Conservation (phyloP, 176 grass and related monocot species). For the Eragrostis nindensis region DNA sequence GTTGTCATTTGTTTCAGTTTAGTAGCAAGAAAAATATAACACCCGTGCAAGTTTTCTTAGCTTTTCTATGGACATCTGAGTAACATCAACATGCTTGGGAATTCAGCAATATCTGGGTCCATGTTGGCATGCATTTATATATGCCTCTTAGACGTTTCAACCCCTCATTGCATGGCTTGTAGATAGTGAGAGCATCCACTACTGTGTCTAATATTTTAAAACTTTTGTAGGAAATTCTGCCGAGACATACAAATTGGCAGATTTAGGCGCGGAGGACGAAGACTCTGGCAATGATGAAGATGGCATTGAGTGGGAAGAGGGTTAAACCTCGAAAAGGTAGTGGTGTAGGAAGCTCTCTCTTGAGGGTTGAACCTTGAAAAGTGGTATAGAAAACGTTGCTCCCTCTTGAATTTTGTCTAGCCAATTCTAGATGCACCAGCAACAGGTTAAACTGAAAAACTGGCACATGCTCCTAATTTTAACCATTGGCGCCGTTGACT, state of each 20-base stretch:
- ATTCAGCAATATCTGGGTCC: neutral
- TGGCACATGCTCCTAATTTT: too few relatives aligned
- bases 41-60: neutral
- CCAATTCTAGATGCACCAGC: neutral
- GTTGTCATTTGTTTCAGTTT: neutral
- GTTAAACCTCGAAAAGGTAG: conserved; percentile 44
- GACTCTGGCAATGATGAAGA: conserved; percentile 74
- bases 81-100: neutral
- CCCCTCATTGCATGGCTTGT: neutral
- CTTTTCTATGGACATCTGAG: neutral
- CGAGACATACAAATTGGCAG: conserved; percentile 60
- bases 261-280: conserved; percentile 79
- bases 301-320: conserved; percentile 76
- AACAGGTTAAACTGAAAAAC: too few relatives aligned
- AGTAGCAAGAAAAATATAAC: neutral
- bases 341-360: neutral
- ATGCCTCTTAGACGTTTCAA: neutral
- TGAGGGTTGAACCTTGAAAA: conserved; percentile 58
- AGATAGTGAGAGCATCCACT: conserved; percentile 3
- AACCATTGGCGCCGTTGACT: too few relatives aligned
- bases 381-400: neutral
- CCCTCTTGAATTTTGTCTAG: neutral
- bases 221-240: conserved; percentile 54
- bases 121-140: neutral
- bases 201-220: conserved; percentile 32